Conservation (phyloP, 2,329 filamentous ascomycete genomes). For the Exserohilum turcica region DNA sequence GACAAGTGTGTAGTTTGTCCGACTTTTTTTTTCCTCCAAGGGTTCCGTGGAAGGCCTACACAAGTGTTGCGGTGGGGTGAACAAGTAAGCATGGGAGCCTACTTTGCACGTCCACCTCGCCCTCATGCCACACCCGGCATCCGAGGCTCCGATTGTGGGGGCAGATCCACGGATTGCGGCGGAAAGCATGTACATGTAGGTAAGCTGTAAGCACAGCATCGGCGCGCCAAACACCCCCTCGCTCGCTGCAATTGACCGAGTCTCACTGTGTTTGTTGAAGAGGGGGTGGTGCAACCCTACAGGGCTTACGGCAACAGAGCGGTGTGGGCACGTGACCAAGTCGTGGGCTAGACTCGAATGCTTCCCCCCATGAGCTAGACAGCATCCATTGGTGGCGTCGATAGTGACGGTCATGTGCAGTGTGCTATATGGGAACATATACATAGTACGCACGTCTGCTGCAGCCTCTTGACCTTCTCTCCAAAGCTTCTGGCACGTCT, state of each 20-base stretch:
- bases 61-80: not conserved
- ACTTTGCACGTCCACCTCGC: not conserved
- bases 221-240: too few species aligned
- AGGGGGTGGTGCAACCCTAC: not conserved
- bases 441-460: too few species aligned
- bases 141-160: not conserved
- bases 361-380: not conserved
- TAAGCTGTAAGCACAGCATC: not conserved
- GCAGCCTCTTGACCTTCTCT: not conserved
- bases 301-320: too few species aligned
- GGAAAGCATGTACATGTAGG: not conserved
- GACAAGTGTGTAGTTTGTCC: not conserved
- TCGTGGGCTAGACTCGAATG: not conserved
- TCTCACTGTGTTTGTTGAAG: not conserved
- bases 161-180: not conserved
- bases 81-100: not conserved
- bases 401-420: slow-evolving; percentile 13
- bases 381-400: slow-evolving; percentile 6
- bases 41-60: not conserved
- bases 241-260: not conserved
- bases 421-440: not conserved
- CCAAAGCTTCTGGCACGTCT: not conserved
- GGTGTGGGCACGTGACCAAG: not conserved
- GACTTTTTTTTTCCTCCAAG: not conserved
- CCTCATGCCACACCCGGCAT: not conserved